Evolutionary conservation across 2,329 filamentous ascomycete species (phyloP).

Genomic region (Helminthosporium solani): DNA sequence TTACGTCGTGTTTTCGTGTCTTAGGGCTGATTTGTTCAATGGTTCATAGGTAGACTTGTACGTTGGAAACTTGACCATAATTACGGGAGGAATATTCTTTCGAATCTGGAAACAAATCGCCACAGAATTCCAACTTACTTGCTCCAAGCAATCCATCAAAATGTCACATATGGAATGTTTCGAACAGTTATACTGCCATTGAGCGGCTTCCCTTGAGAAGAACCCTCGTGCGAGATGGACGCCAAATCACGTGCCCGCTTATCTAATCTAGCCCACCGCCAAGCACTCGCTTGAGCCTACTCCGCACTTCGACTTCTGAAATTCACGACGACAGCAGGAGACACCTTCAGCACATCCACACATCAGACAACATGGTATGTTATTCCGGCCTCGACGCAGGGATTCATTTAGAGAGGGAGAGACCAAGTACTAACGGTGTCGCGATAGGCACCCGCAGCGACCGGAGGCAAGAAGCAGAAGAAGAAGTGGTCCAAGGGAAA

Average conservation of each 20-base stretch:
- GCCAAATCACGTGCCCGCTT: slow-evolving; percentile 25
- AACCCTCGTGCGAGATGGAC: slow-evolving; percentile 8
- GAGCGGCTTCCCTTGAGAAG: too few species aligned
- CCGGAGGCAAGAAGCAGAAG: slow-evolving; percentile 77
- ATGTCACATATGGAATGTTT: too few species aligned
- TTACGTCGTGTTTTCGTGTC: too few species aligned
- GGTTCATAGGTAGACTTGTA: too few species aligned
- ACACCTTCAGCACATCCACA: slow-evolving; percentile 32
- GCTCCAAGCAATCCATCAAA: too few species aligned
- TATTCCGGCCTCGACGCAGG: not conserved
- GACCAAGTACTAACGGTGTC: not conserved
- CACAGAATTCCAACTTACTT: too few species aligned
- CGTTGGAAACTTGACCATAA: too few species aligned
- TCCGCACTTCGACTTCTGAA: slow-evolving; percentile 23
- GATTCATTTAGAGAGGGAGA: too few species aligned
- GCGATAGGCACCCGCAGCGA: slow-evolving; percentile 54
- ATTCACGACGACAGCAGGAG: slow-evolving; percentile 15
- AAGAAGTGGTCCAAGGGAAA: slow-evolving; percentile 74
- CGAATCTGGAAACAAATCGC: too few species aligned
- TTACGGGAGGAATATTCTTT: too few species aligned
- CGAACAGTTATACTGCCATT: too few species aligned
- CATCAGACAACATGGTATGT: slow-evolving; percentile 48
- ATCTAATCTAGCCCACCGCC: slow-evolving; percentile 10
- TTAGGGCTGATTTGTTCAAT: too few species aligned
- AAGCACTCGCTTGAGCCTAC: slow-evolving; percentile 14